Conservation (phyloP, 768 basidiomycete genomes). For the Jaapia argillacea region DNA sequence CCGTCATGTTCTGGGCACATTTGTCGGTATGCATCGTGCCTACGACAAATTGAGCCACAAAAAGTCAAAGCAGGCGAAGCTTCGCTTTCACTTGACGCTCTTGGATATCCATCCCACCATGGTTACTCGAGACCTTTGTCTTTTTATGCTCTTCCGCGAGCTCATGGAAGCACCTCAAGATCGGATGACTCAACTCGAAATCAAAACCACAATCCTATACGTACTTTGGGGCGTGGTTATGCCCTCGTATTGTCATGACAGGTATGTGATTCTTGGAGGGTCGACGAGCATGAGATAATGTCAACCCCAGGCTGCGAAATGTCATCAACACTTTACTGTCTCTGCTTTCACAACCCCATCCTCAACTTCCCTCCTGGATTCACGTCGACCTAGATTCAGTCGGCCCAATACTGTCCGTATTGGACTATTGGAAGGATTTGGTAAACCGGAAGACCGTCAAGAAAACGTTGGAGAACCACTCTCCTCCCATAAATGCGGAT, state of each 20-base stretch:
- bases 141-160: slow-evolving; percentile 8
- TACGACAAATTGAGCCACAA: slow-evolving; percentile 1
- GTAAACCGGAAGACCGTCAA: background rate
- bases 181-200: background rate
- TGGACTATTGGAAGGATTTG: background rate
- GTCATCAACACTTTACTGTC: slow-evolving; percentile 1
- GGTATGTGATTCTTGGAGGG: slow-evolving; percentile 1
- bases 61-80: background rate
- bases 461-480: background rate
- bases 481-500: too few species aligned
- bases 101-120: slow-evolving; percentile 10
- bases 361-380: slow-evolving; percentile 9
- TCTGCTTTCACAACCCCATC: slow-evolving; percentile 3
- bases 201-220: slow-evolving; percentile 4
- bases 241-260: slow-evolving; percentile 4
- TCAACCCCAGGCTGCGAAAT: slow-evolving; percentile 3
- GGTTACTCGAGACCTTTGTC: slow-evolving; percentile 9
- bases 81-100: slow-evolving; percentile 9
- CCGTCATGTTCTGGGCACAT: slow-evolving; percentile 7
- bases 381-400: slow-evolving; percentile 6
- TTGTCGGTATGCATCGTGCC: slow-evolving; percentile 4
- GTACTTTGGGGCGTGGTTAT: background rate
- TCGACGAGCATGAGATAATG: background rate
- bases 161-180: slow-evolving; percentile 1
- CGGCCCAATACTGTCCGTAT: background rate